Base-by-base conservation (phyloP, 2,329 filamentous ascomycete species). In the Trichoderma gracile region DNA sequence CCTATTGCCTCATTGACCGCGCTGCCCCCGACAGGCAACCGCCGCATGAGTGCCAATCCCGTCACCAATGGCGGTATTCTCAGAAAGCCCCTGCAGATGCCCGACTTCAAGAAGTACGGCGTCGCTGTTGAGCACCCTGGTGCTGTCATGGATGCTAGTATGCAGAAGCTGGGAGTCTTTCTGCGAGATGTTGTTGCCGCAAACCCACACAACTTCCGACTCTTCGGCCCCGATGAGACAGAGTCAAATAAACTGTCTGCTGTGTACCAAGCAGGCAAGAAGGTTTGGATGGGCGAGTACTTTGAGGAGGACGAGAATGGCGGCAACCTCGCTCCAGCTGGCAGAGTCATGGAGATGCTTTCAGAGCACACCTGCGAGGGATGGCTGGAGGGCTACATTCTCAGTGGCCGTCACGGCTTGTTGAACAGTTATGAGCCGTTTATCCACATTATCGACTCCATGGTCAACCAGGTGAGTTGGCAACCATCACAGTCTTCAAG, bases 401-500 rank as follows among this genome's bases (percentile, higher is more conserved):
- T 93, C 3, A 91, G 86, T 62, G 90, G 90, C 30, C 84, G 90
- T 5, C 90, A 93, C 68, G 90, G 90, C 14, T 74, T 93, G 65
- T 83, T 93, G 65, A 93, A 92, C 82, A 90, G 87, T 73, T 93
- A 93, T 77, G 90, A 93, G 75, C 89, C 90, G 0, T 93, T 93
- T 73, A 90, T 93, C 65, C 89, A 93, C 72, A 86, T 93, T 71
- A 92, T 93, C 70, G 89, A 93, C 75, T 91, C 88, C 1, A 93
- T 93, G 90, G 90, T 93, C 66, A 92, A 92, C 74, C 90, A 92
- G 74, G 79, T 81, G 75, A 60, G 76, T 33, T 8, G 38, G 33
- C 4, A 17, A 23, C 2, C 19, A n/a, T 19, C 19, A 2, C 2
- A 25, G 17, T 23, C 12, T 8, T 8, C 21, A 3, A 15, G 25